These are phyloP conservation scores for Luffa acutangula DNA, from an alignment of 306 rosid species.

Conservation along the genomic window DNA sequence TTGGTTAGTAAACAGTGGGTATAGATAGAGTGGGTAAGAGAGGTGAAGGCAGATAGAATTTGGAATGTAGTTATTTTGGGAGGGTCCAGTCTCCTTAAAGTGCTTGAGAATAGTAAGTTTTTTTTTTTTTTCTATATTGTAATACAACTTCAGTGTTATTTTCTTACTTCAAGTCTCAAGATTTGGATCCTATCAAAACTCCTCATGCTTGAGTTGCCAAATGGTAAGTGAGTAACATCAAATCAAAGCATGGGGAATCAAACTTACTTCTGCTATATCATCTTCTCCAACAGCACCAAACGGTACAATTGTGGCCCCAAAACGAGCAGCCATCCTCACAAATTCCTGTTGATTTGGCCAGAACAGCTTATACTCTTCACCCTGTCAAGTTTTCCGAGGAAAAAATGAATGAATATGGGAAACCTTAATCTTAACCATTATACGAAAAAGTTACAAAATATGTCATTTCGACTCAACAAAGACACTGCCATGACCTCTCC, in stretches of 20 bases:
- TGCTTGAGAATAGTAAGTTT: background rate
- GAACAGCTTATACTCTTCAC: constrained; percentile 71
- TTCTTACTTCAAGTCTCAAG: background rate
- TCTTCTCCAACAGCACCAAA: constrained; percentile 96
- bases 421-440: background rate
- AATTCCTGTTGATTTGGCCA: constrained; percentile 89
- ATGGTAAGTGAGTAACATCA: background rate
- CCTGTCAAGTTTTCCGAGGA: constrained; percentile 34
- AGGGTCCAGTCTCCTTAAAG: background rate
- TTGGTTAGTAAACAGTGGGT: background rate
- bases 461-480: background rate
- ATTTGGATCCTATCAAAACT: background rate
- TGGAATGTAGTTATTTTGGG: background rate
- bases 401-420: background rate
- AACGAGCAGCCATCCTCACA: constrained; percentile 92
- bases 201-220: background rate
- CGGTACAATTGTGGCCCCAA: constrained; percentile 92
- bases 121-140: background rate
- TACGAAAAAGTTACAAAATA: background rate
- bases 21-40: background rate
- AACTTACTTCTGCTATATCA: constrained; percentile 61
- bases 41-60: background rate
- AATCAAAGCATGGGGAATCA: background rate
- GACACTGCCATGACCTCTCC: background rate
- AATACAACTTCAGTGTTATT: background rate